A percentile compares a stretch with the other conserved stretches of the same genome.
These are phyloP conservation scores for Yamadazyma aaseri DNA, from an alignment of 1,139 yeast species.

Conservation along the genomic window DNA sequence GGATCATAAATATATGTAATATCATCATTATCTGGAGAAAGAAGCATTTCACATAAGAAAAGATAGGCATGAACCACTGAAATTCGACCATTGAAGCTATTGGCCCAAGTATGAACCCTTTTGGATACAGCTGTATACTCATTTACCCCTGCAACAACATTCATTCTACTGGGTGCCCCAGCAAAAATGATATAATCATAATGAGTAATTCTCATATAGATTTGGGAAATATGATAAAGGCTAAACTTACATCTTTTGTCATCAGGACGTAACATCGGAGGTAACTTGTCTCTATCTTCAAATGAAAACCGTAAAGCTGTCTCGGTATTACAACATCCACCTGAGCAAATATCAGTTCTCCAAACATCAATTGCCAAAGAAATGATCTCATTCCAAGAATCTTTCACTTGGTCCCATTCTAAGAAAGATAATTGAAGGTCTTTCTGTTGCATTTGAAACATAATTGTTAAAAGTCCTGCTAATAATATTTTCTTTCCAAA, in stretches of 20 bases:
- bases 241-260: conserved; percentile 48
- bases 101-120: conserved; percentile 50
- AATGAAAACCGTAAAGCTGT: conserved; percentile 10
- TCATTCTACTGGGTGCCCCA: conserved; percentile 78
- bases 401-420: conserved; percentile 33
- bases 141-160: conserved; percentile 54
- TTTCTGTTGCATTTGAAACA: conserved; percentile 71
- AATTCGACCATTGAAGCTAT: conserved; percentile 21
- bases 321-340: conserved; percentile 31
- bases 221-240: conserved; percentile 67
- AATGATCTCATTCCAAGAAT: conserved; percentile 62
- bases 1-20: conserved; percentile 41
- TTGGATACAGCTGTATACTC: conserved; percentile 50
- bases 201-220: conserved; percentile 61
- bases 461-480: conserved; percentile 65
- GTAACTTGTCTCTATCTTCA: conserved; percentile 15
- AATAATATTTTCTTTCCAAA: conserved; percentile 64
- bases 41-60: conserved; percentile 56
- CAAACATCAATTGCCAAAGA: conserved; percentile 63
- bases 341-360: conserved; percentile 35
- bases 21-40: conserved; percentile 39
- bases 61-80: conserved; percentile 58
- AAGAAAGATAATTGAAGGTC: conserved; percentile 50
- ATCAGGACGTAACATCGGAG: conserved; percentile 21
- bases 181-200: conserved; percentile 71